Base-by-base conservation (phyloP, 331 rosid genomes). In the Erythrophleum ivorense region DNA sequence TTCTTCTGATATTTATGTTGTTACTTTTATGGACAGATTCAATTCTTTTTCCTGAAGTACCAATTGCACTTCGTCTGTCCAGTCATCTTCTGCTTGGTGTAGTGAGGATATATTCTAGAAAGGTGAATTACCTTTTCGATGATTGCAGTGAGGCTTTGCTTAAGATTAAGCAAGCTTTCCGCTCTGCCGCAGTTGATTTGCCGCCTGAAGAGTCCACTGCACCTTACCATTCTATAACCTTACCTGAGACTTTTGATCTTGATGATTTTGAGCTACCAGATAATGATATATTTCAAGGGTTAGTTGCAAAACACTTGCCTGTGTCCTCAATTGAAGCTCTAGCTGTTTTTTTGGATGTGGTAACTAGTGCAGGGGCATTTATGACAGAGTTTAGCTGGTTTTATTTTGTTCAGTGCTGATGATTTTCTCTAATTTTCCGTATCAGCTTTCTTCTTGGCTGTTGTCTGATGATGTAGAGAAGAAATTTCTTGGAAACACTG, bases 141-240 rank as follows among this genome's bases (percentile, higher is more conserved):
- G 99, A 97, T 89, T 97, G 99, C 85, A 97, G 99, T 65, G 99
- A 97, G 90, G 98, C 99, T 73, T 85, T 97, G 97, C 99, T 97
- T 72, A 97, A 97, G 94, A 70, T 97, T 87, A 97, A 97, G 93
- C 99, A 97, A 89, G 99, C 99, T 73, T 97, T 97, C 78, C 97
- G 99, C 83, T 94, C 99, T 72, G 78, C 99, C 16, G 94, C 98
- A 18, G 99, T 97, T 77, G 99, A 97, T 90, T 87, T 97, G 88
- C 98, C 99, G 2, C 99, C 99, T 9, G 99, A 97, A 88, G 99
- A 97, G 88, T 97, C 99, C 49, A 97, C 99, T 86, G 99, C 99
- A 79, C 99, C 99, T 5, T 97, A 97, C 88, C 97, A 97, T 90
- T 94, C 99, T 75, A 97, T 97, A 80, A 97, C 98, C 78, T 85